Evolutionary conservation across 768 basidiomycete species (phyloP).

Genomic region (Imleria badia): DNA sequence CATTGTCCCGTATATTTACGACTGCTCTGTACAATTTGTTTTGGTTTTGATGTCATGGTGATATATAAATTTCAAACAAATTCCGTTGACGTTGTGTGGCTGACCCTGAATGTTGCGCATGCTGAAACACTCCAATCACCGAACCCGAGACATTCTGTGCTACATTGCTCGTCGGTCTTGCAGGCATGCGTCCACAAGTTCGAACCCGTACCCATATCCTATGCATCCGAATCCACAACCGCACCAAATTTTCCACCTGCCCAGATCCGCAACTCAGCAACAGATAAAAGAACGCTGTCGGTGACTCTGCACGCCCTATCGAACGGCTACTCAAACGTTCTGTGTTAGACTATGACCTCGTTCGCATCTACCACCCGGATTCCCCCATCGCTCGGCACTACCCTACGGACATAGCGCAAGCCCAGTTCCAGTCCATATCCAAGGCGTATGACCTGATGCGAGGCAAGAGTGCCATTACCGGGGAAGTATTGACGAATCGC

Average conservation of each 20-base stretch:
- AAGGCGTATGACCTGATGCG: constrained; percentile 66
- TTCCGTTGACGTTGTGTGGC: not conserved
- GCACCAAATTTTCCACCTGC: constrained; percentile 64
- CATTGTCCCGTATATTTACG: not conserved
- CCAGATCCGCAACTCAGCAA: constrained; percentile 46
- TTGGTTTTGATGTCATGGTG: not conserved
- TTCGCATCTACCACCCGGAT: constrained; percentile 78
- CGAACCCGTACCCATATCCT: constrained; percentile 51
- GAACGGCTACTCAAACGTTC: not conserved
- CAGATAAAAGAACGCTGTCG: constrained; percentile 61
- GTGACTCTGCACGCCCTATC: constrained; percentile 17
- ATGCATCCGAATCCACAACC: constrained; percentile 51
- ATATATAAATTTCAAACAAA: not conserved
- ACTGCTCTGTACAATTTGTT: not conserved
- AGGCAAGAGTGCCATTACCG: constrained; percentile 39
- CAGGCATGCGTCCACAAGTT: constrained; percentile 19
- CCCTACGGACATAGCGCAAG: constrained; percentile 52
- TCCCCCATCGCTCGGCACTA: constrained; percentile 44
- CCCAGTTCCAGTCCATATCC: constrained; percentile 67
- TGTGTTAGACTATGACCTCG: constrained; percentile 70
- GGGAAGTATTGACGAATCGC: constrained; percentile 13
- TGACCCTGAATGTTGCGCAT: constrained; percentile 9
- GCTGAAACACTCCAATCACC: constrained; percentile 4
- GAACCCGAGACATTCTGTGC: constrained; percentile 5
- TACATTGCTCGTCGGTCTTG: constrained; percentile 6